phyloP scores from a whole-genome alignment of 1,284 basidiomycete species.

The Coniophora puteana region DNA sequence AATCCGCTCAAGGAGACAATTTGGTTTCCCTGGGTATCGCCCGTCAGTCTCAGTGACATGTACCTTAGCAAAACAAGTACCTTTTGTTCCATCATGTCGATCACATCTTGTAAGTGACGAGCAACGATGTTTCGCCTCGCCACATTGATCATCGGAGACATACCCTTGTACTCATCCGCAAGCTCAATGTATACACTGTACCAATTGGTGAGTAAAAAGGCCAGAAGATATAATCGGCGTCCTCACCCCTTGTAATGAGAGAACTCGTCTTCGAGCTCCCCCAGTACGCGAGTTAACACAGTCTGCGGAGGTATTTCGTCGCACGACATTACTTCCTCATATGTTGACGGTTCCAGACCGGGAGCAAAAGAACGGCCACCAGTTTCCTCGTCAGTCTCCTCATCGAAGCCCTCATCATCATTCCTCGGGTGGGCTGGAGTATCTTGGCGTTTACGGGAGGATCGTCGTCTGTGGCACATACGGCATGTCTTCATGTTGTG shows the following conservation, averaged over 20 bases:
- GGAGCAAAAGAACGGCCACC: not conserved
- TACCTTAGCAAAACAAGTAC: slow-evolving; percentile 34
- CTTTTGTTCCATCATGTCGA: slow-evolving; percentile 86
- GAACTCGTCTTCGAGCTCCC: slow-evolving; percentile 89
- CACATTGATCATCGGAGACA: slow-evolving; percentile 80
- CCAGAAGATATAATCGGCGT: slow-evolving; percentile 1
- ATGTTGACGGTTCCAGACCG: not conserved
- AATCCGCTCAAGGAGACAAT: slow-evolving; percentile 82
- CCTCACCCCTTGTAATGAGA: slow-evolving; percentile 83
- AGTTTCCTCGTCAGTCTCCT: slow-evolving; percentile 6
- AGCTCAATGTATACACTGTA: slow-evolving; percentile 81
- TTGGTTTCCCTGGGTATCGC: slow-evolving; percentile 69
- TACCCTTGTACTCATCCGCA: slow-evolving; percentile 84
- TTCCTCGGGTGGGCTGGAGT: slow-evolving; percentile 3
- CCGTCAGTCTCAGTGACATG: slow-evolving; percentile 5
- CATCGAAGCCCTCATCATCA: slow-evolving; percentile 17
- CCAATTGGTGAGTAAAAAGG: slow-evolving; percentile 10
- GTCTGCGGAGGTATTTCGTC: slow-evolving; percentile 71
- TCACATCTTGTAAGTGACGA: slow-evolving; percentile 82
- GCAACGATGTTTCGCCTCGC: slow-evolving; percentile 79
- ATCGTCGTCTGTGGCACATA: slow-evolving; percentile 51
- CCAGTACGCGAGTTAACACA: slow-evolving; percentile 70
- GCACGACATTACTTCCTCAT: not conserved
- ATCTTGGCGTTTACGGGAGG: slow-evolving; percentile 8
- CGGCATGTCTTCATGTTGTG: slow-evolving; percentile 68